phyloP scores from a whole-genome alignment of 108 stramenopile genomes.

The Ochromonas danica region DNA sequence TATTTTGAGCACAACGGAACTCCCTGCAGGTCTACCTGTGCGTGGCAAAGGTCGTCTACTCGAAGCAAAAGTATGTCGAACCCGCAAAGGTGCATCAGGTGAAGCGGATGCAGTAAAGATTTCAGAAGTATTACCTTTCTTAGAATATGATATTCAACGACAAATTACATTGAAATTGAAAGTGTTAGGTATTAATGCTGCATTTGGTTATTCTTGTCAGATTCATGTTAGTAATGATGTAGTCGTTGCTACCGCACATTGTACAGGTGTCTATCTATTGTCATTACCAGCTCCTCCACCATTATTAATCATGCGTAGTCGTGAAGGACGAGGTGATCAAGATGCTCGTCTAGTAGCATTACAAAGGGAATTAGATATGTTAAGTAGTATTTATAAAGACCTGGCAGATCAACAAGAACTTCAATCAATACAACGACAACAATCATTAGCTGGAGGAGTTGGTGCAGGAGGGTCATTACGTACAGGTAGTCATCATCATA shows the following conservation, averaged over 20 bases:
- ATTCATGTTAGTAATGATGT: conserved; percentile 20
- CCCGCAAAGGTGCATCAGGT: conserved; percentile 50
- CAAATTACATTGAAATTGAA: conserved; percentile 95
- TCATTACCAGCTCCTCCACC: conserved; percentile 27
- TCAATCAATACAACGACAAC: too few relatives aligned
- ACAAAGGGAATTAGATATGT: background rate
- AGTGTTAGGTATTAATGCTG: conserved; percentile 80
- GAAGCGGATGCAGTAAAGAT: conserved; percentile 86
- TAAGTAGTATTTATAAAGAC: background rate
- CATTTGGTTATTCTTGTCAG: conserved; percentile 18
- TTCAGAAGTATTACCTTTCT: conserved; percentile 81
- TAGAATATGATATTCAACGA: conserved; percentile 89
- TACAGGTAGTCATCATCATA: too few relatives aligned
- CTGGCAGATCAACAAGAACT: too few relatives aligned
- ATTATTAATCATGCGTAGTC: background rate
- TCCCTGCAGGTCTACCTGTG: conserved; percentile 72
- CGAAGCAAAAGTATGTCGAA: conserved; percentile 89
- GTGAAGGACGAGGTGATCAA: conserved; percentile 4
- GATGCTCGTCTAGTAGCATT: conserved; percentile 2
- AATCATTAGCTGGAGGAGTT: too few relatives aligned
- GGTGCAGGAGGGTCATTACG: too few relatives aligned
- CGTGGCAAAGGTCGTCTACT: conserved; percentile 83
- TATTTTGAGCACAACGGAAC: conserved; percentile 67
- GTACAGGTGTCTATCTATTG: conserved; percentile 25
- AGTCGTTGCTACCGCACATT: conserved; percentile 26